phyloP scores from a whole-genome alignment of 495 filamentous ascomycete species.

The Clohesyomyces aquaticus region DNA sequence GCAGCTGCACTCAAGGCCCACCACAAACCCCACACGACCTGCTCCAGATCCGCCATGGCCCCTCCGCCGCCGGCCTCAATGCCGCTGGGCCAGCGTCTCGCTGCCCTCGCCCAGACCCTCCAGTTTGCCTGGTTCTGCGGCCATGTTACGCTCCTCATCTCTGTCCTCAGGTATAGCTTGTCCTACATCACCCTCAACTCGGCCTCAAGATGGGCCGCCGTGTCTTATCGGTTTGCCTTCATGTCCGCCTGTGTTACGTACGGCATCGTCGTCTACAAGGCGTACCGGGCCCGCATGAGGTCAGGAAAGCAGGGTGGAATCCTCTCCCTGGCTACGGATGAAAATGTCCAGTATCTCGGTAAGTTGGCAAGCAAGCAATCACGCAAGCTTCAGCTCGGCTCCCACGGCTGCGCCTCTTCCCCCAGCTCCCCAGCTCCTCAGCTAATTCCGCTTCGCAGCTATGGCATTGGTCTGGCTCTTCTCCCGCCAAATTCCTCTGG shows the following conservation, averaged over 20 bases:
- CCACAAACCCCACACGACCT: slow-evolving; percentile 27
- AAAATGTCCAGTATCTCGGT: slow-evolving; percentile 98
- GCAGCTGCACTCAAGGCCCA: slow-evolving; percentile 8
- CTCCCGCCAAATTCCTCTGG: slow-evolving; percentile 82
- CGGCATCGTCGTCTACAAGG: slow-evolving; percentile 99
- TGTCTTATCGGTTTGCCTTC: slow-evolving; percentile 89
- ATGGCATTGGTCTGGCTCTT: slow-evolving; percentile 98
- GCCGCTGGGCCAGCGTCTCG: slow-evolving; percentile 74
- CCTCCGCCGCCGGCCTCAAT: slow-evolving; percentile 72
- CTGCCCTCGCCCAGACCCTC: slow-evolving; percentile 79
- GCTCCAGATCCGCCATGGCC: slow-evolving; percentile 60
- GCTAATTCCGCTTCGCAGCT: slow-evolving; percentile 53
- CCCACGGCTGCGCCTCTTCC: too few relatives aligned
- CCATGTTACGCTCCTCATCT: slow-evolving; percentile 82
- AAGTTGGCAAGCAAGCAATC: slow-evolving; percentile 53
- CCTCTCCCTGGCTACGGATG: slow-evolving; percentile 73
- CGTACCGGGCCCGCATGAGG: slow-evolving; percentile 75
- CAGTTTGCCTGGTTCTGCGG: slow-evolving; percentile 92
- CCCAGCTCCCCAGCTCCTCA: slow-evolving; percentile 1
- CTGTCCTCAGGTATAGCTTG: slow-evolving; percentile 76
- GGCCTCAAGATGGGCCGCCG: slow-evolving; percentile 69
- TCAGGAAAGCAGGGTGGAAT: slow-evolving; percentile 58
- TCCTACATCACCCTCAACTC: slow-evolving; percentile 84
- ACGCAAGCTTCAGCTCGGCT: too few relatives aligned
- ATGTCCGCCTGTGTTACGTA: slow-evolving; percentile 87